Percentiles rank a stretch among this genome's conserved stretches.
phyloP scores from a whole-genome alignment of 306 rosid species.

The Cicer chorassanicum region DNA sequence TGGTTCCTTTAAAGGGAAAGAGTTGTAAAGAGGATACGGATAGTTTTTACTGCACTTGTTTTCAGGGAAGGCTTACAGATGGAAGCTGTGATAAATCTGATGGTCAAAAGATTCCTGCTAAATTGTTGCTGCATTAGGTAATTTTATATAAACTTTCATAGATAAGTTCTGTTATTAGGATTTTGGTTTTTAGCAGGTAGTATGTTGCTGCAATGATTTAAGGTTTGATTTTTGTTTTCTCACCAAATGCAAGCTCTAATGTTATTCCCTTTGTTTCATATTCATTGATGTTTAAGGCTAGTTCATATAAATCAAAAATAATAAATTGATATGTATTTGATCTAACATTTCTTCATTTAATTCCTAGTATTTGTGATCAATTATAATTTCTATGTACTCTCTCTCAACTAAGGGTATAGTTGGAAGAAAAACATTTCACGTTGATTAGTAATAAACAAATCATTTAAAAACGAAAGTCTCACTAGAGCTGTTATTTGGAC shows the following conservation, averaged over 20 bases:
- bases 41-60: conserved; percentile 52
- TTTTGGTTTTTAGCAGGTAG: too few relatives aligned
- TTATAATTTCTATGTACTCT: not conserved
- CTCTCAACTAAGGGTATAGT: not conserved
- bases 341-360: not conserved
- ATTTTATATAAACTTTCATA: not conserved
- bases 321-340: not conserved
- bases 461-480: too few relatives aligned
- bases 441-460: too few relatives aligned
- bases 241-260: too few relatives aligned
- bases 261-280: too few relatives aligned
- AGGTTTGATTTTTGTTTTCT: too few relatives aligned
- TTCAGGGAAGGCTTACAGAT: conserved; percentile 10
- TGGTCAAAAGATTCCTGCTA: conserved; percentile 37
- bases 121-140: conserved; percentile 50
- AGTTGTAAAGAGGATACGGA: conserved; percentile 47
- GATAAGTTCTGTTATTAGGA: too few relatives aligned
- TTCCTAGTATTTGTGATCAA: too few relatives aligned
- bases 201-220: too few relatives aligned
- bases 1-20: conserved; percentile 55
- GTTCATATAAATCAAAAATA: too few relatives aligned
- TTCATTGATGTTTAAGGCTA: too few relatives aligned
- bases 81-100: conserved; percentile 37
- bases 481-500: too few relatives aligned
- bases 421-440: not conserved